Base-by-base conservation (phyloP, 257 asterid genomes). In the Plantago major region DNA sequence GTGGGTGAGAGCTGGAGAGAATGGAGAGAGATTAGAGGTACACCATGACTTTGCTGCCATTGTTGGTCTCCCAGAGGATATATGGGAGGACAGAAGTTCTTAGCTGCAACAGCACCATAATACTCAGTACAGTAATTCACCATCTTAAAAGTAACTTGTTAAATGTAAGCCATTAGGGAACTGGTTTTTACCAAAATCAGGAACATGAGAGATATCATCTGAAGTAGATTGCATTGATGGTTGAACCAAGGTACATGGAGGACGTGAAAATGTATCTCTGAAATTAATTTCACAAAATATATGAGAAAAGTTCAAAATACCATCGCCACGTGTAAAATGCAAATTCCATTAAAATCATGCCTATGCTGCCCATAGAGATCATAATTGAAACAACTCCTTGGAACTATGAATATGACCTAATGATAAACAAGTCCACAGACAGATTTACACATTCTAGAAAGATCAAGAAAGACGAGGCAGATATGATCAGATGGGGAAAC, bases 261-360 rank as follows among this genome's bases (percentile, higher is more conserved):
- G 95, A 56, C 77, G 92, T 52, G 95, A 81, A 83, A 84, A 93
- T 17, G 96, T 89, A 77, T 93, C 99, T 80, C 99, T 93, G 94
- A 73, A 79, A 74, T 71, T 71, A 19, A 70, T 65, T 65, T 71
- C 61, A 63, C 37, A 30, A 53, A 53, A 58, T 51, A 37, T 46
- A 66, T 63, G 71, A 68, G 64, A 17, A 4, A 55, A 16, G 12
- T 43, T 22, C 38, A 43, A 50, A 58, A 48, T 53, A 71, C 59
- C 47, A 48, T 44, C 14, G 58, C 3, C 43, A 70, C 47, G 51
- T 11, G 58, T 53, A 18, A 26, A 46, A 52, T 55, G 65, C 19
- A 55, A 60, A 64, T 33, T 53, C 22, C 43, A 58, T 58, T 62
- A 3, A 10, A 13, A 28, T n/a, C 42, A 43, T 18, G 54, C 7